Evolutionary conservation across 352 stramenopile species (phyloP).

Genomic region (Globisporangium recalcitrans): DNA sequence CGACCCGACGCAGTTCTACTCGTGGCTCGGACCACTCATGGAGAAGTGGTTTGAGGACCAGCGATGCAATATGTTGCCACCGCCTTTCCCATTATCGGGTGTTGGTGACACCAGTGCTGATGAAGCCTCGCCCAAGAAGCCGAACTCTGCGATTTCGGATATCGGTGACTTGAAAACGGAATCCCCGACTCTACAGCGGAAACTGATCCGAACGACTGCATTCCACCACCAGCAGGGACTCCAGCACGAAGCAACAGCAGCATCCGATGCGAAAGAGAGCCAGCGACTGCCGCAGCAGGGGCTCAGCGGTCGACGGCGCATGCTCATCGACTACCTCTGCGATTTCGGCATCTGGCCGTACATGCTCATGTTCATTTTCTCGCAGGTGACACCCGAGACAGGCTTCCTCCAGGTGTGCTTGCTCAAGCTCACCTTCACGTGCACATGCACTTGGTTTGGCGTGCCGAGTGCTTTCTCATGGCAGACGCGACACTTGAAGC

Average conservation of each 20-base stretch:
- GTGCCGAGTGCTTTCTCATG: constrained; percentile 53
- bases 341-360: constrained; percentile 74
- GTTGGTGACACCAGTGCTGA: neutral
- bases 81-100: constrained; percentile 22
- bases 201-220: constrained; percentile 6
- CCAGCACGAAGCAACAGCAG: neutral
- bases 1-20: constrained; percentile 75
- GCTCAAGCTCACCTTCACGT: constrained; percentile 72
- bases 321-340: constrained; percentile 58
- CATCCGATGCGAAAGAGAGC: constrained; percentile 7
- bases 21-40: constrained; percentile 59
- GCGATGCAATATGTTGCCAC: constrained; percentile 26
- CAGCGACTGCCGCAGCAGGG: neutral
- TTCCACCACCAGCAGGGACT: constrained; percentile 11
- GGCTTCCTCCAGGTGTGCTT: constrained; percentile 42
- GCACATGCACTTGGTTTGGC: constrained; percentile 58
- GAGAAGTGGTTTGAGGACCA: constrained; percentile 62
- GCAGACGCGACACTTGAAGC: constrained; percentile 50
- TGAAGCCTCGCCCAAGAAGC: neutral
- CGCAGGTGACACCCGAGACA: constrained; percentile 29
- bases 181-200: neutral
- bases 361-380: constrained; percentile 52
- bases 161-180: constrained; percentile 3
- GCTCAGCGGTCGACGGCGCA: constrained; percentile 7
- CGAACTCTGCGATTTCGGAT: neutral